phyloP scores from a whole-genome alignment of 1,139 yeast species.

The Protomyces pachydermus region DNA sequence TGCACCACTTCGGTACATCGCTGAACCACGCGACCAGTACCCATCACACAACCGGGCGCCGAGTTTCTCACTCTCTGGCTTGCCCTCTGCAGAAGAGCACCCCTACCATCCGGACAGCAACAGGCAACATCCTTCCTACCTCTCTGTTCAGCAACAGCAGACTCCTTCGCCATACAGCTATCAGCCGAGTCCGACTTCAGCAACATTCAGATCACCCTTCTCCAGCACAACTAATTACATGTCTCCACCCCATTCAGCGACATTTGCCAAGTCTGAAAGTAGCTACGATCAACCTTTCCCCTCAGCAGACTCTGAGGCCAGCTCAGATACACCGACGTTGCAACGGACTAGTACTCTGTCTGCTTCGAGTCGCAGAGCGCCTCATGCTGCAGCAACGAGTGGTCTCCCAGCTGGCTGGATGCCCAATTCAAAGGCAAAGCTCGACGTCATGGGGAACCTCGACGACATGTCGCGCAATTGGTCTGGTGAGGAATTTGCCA shows the following conservation, averaged over 20 bases:
- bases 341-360: conserved; percentile 24
- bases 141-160: background rate
- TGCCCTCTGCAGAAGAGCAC: background rate
- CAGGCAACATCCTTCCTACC: background rate
- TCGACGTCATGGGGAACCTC: conserved; percentile 39
- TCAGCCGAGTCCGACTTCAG: background rate
- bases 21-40: conserved; percentile 20
- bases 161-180: background rate
- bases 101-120: background rate
- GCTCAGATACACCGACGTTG: conserved; percentile 3
- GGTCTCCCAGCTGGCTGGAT: conserved; percentile 1
- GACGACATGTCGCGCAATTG: conserved; percentile 39
- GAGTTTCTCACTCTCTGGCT: background rate
- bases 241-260: conserved; percentile 10
- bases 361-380: background rate
- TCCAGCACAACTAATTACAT: background rate
- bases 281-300: conserved; percentile 3
- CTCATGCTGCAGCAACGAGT: background rate
- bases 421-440: conserved; percentile 28
- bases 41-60: background rate
- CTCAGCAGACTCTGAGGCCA: conserved; percentile 3
- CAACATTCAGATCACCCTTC: background rate
- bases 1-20: conserved; percentile 1
- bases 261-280: conserved; percentile 2
- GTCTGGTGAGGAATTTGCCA: conserved; percentile 39